Evolutionary conservation across 2,329 filamentous ascomycete genomes (phyloP).

Genomic region (Talaromyces sp.): DNA sequence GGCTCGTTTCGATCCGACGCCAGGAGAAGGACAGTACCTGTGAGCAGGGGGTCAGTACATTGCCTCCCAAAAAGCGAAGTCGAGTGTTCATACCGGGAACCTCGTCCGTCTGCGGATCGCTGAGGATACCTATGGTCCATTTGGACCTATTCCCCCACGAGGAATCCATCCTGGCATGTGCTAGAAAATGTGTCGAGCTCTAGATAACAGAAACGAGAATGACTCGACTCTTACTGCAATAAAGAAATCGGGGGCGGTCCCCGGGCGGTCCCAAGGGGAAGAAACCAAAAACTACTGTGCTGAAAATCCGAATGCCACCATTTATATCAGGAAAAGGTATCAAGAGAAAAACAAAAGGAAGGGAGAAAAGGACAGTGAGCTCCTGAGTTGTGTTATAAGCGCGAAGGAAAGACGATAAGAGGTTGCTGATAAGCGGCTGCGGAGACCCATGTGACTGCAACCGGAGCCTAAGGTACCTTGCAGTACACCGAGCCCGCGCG

Average conservation of each 20-base stretch:
- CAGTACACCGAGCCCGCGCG: neutral
- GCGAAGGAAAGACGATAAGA: neutral
- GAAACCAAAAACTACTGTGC: neutral
- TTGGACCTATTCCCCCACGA: constrained; percentile 31
- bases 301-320: neutral
- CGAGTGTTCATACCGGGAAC: constrained; percentile 64
- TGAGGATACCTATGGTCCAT: constrained; percentile 73
- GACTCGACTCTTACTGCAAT: neutral
- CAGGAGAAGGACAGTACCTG: constrained; percentile 58
- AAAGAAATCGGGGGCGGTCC: neutral
- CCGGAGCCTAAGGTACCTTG: neutral
- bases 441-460: neutral
- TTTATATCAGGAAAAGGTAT: neutral
- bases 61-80: neutral
- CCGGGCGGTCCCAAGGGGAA: neutral
- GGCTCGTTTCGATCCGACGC: constrained; percentile 60
- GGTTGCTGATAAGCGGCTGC: neutral
- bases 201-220: neutral
- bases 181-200: neutral
- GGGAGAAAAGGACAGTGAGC: neutral
- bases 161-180: constrained; percentile 8
- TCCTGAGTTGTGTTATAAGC: neutral
- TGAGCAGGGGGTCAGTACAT: neutral
- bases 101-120: constrained; percentile 75
- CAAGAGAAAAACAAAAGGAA: neutral